Percentiles rank a stretch among this genome's conserved stretches.
These are phyloP conservation scores for Musa acuminata DNA, from an alignment of 176 grass and related monocot species.

Conservation along the genomic window DNA sequence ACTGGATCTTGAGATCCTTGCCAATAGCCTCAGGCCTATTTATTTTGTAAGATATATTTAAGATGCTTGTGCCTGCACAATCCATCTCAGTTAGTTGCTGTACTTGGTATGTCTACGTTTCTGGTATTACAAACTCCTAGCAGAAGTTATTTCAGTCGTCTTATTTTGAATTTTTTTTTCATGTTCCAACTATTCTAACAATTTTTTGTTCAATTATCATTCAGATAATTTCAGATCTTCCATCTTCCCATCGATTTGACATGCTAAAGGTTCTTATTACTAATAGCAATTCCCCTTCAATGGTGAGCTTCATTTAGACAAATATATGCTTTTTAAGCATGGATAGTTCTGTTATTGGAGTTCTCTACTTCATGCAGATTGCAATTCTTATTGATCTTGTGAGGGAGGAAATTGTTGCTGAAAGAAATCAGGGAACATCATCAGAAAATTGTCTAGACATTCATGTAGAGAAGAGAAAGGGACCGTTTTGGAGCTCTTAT, in stretches of 20 bases:
- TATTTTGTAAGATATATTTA: background rate
- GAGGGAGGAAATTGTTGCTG: constrained; percentile 42
- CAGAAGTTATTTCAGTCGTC: background rate
- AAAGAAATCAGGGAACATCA: constrained; percentile 23
- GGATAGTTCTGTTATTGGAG: background rate
- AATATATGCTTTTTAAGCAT: background rate
- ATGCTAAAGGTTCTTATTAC: constrained; percentile 54
- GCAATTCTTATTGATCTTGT: constrained; percentile 81
- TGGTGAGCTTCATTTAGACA: constrained; percentile 35
- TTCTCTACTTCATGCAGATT: constrained; percentile 25
- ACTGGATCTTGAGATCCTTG: background rate
- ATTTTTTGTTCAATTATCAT: constrained; percentile 12
- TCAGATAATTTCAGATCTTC: constrained; percentile 68
- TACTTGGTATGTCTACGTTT: background rate
- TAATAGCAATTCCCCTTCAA: constrained; percentile 51
- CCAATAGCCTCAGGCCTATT: background rate
- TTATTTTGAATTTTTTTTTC: background rate
- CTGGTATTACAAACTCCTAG: background rate
- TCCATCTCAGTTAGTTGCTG: background rate
- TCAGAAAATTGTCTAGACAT: constrained; percentile 17
- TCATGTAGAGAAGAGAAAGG: constrained; percentile 13
- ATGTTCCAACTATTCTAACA: constrained; percentile 5
- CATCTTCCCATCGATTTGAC: constrained; percentile 58
- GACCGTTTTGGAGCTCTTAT: constrained; percentile 33
- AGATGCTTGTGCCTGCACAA: background rate